phyloP scores from a whole-genome alignment of 805 yeast species.

The Cyberlindnera euphorbiae region DNA sequence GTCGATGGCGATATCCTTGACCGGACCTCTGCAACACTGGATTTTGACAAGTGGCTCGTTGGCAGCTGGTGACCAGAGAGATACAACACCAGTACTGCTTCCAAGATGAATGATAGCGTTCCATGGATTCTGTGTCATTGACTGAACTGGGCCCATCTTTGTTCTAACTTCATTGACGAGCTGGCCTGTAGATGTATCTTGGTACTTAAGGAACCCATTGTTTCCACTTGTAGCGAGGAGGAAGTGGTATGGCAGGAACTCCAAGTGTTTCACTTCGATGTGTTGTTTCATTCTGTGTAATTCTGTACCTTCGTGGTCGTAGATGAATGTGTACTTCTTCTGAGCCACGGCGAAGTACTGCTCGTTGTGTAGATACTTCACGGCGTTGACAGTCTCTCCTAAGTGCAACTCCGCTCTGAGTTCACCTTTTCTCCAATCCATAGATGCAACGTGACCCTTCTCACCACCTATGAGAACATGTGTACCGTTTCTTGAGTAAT shows the following conservation, averaged over 20 bases:
- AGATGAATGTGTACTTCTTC: conserved; percentile 87
- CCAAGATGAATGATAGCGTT: conserved; percentile 94
- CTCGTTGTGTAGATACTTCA: conserved; percentile 85
- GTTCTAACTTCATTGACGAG: conserved; percentile 81
- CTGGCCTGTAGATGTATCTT: conserved; percentile 91
- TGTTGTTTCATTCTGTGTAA: conserved; percentile 89
- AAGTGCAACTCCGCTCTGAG: conserved; percentile 78
- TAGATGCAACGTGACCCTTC: conserved; percentile 92
- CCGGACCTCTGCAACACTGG: conserved; percentile 80
- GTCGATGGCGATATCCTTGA: conserved; percentile 78
- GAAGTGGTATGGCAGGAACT: conserved; percentile 90
- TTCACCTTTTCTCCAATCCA: conserved; percentile 91
- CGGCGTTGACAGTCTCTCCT: conserved; percentile 87
- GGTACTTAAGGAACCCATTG: conserved; percentile 84
- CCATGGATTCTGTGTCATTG: conserved; percentile 90
- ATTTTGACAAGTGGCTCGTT: conserved; percentile 80
- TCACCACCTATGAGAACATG: conserved; percentile 78
- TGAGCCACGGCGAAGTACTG: conserved; percentile 97
- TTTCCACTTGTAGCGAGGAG: conserved; percentile 84
- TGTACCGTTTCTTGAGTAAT: conserved; percentile 86
- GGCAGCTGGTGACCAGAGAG: conserved; percentile 91
- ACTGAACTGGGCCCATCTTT: conserved; percentile 82
- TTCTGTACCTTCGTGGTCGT: conserved; percentile 88
- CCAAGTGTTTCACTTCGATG: conserved; percentile 75
- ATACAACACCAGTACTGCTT: conserved; percentile 86